Conservation (phyloP, 2,329 filamentous ascomycete genomes). For the Aspergillus terreus region DNA sequence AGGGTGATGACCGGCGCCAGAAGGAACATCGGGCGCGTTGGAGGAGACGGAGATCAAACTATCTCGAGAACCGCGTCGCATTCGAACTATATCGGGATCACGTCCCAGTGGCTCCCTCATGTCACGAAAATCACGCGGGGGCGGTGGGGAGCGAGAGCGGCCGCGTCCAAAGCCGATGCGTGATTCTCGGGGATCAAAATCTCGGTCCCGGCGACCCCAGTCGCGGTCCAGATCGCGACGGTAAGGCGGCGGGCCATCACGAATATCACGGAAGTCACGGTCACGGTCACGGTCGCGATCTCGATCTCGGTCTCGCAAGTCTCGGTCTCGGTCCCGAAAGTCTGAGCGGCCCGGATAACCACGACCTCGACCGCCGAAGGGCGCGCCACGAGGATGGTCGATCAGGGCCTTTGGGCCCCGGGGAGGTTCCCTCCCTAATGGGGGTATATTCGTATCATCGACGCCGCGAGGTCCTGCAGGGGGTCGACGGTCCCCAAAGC, state of each 20-base stretch:
- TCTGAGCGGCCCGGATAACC: constrained; percentile 31
- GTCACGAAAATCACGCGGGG: constrained; percentile 39
- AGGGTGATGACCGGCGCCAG: constrained; percentile 29
- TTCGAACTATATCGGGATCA: constrained; percentile 37
- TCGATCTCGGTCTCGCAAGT: constrained; percentile 50
- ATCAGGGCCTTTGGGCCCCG: constrained; percentile 76
- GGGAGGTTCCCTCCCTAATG: constrained; percentile 65
- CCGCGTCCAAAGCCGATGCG: constrained; percentile 45
- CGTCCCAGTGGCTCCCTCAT: constrained; percentile 31
- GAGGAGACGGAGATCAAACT: constrained; percentile 37
- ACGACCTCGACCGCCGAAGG: constrained; percentile 44
- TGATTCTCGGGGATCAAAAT: constrained; percentile 42
- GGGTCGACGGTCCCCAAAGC: constrained; percentile 68
- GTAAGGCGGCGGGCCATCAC: constrained; percentile 37
- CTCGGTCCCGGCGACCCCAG: constrained; percentile 45
- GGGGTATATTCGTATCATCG: constrained; percentile 59
- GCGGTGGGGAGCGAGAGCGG: constrained; percentile 40
- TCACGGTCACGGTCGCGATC: constrained; percentile 43
- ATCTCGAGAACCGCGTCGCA: constrained; percentile 44
- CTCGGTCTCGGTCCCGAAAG: constrained; percentile 40
- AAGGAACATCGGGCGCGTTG: constrained; percentile 33
- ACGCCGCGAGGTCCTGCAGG: constrained; percentile 45
- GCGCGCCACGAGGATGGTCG: constrained; percentile 59
- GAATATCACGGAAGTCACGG: constrained; percentile 37
- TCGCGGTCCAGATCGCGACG: constrained; percentile 43